Conservation (phyloP, 768 basidiomycete species). For the Russula earlei region DNA sequence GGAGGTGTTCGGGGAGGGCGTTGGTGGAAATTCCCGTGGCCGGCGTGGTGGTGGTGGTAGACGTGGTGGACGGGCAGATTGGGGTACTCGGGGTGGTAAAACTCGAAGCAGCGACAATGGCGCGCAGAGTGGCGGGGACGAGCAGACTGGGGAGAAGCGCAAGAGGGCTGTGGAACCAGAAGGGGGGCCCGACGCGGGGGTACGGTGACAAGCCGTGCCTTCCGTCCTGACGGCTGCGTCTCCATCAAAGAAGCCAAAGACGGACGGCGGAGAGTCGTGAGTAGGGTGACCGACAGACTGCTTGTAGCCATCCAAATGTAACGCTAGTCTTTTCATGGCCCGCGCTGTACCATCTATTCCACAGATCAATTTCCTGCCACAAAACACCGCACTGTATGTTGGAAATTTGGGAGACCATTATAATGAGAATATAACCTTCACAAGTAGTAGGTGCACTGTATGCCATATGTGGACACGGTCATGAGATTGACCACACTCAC, state of each 20-base stretch:
- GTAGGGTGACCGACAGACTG: not conserved
- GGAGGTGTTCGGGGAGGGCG: conserved; percentile 36
- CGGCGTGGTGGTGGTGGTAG: conserved; percentile 21
- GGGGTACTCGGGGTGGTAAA: conserved; percentile 25
- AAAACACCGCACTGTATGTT: no score
- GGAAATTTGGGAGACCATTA: no score
- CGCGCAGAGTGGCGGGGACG: conserved; percentile 27
- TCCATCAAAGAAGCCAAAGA: conserved; percentile 34
- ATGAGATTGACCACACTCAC: no score
- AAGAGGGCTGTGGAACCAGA: conserved; percentile 73
- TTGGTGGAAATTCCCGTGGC: conserved; percentile 32
- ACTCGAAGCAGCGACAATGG: conserved; percentile 18
- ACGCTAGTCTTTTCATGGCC: conserved; percentile 4
- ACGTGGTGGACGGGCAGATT: conserved; percentile 26
- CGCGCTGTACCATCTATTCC: not conserved
- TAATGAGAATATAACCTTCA: no score
- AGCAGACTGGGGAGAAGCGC: conserved; percentile 58
- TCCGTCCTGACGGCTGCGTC: conserved; percentile 23
- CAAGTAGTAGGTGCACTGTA: not conserved
- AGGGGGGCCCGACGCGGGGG: conserved; percentile 59
- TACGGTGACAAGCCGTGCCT: conserved; percentile 55
- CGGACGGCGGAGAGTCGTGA: conserved; percentile 25
- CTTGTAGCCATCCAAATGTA: conserved; percentile 7
- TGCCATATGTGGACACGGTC: not conserved
- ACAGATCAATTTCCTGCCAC: not conserved